Conservation (phyloP, 352 stramenopile species). For the Thalassiosira livingstoniorum region DNA sequence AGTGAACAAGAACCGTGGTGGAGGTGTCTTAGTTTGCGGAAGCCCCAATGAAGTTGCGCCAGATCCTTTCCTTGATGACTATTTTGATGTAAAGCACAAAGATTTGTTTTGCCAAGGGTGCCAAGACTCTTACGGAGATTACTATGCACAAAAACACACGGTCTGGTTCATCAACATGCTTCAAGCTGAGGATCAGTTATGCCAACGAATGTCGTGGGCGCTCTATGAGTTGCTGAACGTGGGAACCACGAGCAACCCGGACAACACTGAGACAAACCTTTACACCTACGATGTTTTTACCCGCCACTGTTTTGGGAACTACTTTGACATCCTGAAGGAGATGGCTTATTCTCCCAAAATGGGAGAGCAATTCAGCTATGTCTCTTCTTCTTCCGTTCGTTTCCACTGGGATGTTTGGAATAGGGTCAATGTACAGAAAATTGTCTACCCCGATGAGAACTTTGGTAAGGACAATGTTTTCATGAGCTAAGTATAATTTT, state of each 20-base stretch:
- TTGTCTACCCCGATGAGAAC: constrained; percentile 63
- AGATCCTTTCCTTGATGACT: constrained; percentile 65
- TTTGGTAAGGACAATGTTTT: constrained; percentile 39
- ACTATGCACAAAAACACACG: constrained; percentile 62
- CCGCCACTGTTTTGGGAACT: constrained; percentile 75
- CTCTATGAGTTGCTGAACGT: constrained; percentile 75
- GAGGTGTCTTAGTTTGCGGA: constrained; percentile 65
- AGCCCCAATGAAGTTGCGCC: constrained; percentile 65
- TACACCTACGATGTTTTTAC: constrained; percentile 78
- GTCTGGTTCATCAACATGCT: constrained; percentile 67
- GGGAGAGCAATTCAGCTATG: constrained; percentile 62
- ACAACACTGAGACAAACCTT: constrained; percentile 70
- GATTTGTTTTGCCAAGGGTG: constrained; percentile 65
- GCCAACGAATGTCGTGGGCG: constrained; percentile 72
- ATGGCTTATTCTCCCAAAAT: constrained; percentile 69
- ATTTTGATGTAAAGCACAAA: constrained; percentile 64
- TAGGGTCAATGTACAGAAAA: neutral
- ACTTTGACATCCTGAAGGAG: constrained; percentile 71
- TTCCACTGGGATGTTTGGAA: neutral
- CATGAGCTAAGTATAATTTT: too few relatives aligned
- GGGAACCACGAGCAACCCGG: constrained; percentile 50
- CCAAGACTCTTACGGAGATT: constrained; percentile 49
- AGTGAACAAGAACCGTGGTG: constrained; percentile 50
- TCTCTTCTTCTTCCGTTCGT: constrained; percentile 38
- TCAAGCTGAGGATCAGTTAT: constrained; percentile 71